A percentile compares a stretch with the other conserved stretches of the same genome.
These are phyloP conservation scores for Suillus occidentalis DNA, from an alignment of 768 basidiomycete genomes.

Conservation along the genomic window DNA sequence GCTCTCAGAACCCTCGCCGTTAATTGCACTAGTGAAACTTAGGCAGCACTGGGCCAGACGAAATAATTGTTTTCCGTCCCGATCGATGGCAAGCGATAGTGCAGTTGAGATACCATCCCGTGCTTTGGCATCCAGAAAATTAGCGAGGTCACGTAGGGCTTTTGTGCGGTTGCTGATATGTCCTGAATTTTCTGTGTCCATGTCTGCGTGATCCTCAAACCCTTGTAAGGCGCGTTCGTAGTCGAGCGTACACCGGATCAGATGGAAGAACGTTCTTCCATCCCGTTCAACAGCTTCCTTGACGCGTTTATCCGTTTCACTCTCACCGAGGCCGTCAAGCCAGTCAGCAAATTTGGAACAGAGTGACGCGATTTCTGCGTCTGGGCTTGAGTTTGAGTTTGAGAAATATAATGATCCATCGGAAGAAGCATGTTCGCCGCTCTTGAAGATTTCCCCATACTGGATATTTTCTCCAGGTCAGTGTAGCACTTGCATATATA, in stretches of 20 bases:
- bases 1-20: constrained; percentile 5
- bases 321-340: neutral
- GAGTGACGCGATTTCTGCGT: neutral
- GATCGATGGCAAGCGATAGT: constrained; percentile 21
- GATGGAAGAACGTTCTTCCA: constrained; percentile 15
- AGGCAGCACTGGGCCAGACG: constrained; percentile 21
- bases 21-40: constrained; percentile 19
- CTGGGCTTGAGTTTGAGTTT: neutral
- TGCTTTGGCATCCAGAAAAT: constrained; percentile 14
- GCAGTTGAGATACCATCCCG: constrained; percentile 12
- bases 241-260: constrained; percentile 18
- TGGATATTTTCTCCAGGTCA: neutral
- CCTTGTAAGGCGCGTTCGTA: constrained; percentile 23
- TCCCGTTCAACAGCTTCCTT: constrained; percentile 25
- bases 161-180: constrained; percentile 11
- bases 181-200: neutral
- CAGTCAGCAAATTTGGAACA: constrained; percentile 1
- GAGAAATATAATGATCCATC: neutral
- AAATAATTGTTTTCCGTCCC: constrained; percentile 22
- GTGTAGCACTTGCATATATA: neutral
- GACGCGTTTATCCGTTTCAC: constrained; percentile 1
- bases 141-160: constrained; percentile 18
- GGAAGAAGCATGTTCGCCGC: neutral
- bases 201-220: neutral
- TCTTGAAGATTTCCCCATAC: neutral